Evolutionary conservation across 2,329 filamentous ascomycete genomes (phyloP), one percentile per base, ranked within the genome.

Genomic region (Monosporascus sp.): DNA sequence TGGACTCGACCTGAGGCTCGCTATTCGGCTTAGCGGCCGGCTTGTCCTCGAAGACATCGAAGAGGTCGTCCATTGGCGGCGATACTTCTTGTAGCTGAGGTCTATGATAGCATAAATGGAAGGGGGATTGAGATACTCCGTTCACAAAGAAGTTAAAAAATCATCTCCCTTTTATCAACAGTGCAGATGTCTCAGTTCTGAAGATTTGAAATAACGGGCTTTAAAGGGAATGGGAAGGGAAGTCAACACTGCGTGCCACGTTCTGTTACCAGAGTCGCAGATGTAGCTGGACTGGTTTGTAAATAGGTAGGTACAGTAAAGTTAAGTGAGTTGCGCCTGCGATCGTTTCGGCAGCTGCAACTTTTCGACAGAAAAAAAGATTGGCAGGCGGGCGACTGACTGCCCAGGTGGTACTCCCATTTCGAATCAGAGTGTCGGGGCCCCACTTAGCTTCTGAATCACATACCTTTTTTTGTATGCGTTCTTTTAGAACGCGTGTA

Each of bases 41-140:
- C 66, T 80, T 77, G 64, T 88, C 85, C 59, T 91, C 86, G 65
- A 94, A 93, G 53, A 91, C 88, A 63, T 89, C 85, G 64, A 94
- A 94, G 61, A 94, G 79, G 56, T 91, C 88, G 72, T 91, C 87
- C 85, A 89, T 90, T 52, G 14, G 14, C 2, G n/a, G 11, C 14
- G 20, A n/a, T 46, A 7, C 43, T 27, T 46, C 43, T 46, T 44
- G 14, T 14, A 44, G 20, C 15, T 5, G 24, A n/a, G n/a, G 15
- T 31, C 43, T 31, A 25, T 31, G 15, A 24, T 24, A 46, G 43
- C 15, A 46, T 44, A 44, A 24, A 46, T 11, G 24, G 9, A 25
- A 17, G 17, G 6, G 17, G 11, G 17, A n/a, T 8, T 18, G 38
- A n/a, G 38, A 8, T 8, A 7, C 3, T 41, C 38, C 17, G 17